phyloP scores from a whole-genome alignment of 306 rosid species.

The Oxytropis ochrocephala region DNA sequence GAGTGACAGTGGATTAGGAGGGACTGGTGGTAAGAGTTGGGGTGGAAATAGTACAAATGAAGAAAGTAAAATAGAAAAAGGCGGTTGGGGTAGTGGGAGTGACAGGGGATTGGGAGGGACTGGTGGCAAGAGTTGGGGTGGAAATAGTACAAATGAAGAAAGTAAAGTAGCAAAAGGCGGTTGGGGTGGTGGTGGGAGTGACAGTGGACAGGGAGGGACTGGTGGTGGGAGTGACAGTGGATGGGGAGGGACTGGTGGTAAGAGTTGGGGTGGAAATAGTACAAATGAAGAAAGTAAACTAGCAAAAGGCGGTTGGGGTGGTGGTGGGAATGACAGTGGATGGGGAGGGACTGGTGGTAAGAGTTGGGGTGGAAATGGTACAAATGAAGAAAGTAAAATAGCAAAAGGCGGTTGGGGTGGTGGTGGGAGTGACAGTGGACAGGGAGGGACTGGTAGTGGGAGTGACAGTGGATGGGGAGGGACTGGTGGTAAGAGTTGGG shows the following conservation, averaged over 20 bases:
- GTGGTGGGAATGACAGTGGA: too few relatives aligned
- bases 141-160: not conserved
- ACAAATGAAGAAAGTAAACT: not conserved
- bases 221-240: not conserved
- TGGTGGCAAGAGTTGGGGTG: not conserved
- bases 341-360: not conserved
- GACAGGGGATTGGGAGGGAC: not conserved
- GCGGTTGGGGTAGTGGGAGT: not conserved
- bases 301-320: not conserved
- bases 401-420: not conserved
- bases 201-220: not conserved
- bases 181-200: conserved; percentile 6
- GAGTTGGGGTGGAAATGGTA: conserved; percentile 9
- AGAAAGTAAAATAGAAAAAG: not conserved
- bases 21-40: conserved; percentile 6
- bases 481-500: conserved; percentile 7
- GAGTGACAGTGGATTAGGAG: not conserved
- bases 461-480: not conserved
- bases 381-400: not conserved
- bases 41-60: not conserved
- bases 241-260: conserved; percentile 7
- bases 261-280: conserved; percentile 8
- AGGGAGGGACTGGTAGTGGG: not conserved
- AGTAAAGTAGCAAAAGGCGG: not conserved
- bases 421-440: not conserved